Evolutionary conservation across 1,139 yeast genomes (phyloP), one percentile per base, ranked within the genome.

Genomic region (Geotrichum siamense): DNA sequence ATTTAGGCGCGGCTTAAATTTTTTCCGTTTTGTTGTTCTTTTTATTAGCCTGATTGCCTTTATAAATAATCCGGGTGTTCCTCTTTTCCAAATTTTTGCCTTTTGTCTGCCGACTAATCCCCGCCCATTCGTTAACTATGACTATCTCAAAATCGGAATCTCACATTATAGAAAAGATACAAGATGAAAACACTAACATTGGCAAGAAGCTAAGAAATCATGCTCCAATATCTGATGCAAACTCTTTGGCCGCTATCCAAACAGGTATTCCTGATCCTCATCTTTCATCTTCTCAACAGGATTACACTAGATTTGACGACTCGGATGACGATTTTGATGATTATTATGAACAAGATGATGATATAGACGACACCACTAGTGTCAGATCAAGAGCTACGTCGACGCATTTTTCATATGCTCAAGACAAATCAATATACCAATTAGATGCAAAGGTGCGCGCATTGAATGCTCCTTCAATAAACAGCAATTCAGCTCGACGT

Each of bases 381-480:
- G 26, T 35, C 23, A 33, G 43, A 33, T 48, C 51, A 15, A 44
- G 48, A 20, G 41, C 49, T n/a, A 43, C 53, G 12, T 48, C 61
- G 1, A 53, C 60, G 19, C 62, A 60, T 57, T 79, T 69, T 56
- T 77, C 89, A 1, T 71, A 79, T 47, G 74, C 78, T 2, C 89
- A 84, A 55, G 93, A 83, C 54, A 72, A 71, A 55, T 70, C 72
- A 55, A 69, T 80, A 55, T 75, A 75, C 58, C 86, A 80, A 47
- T 78, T 81, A 50, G 87, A 81, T 52, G 79, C 86, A 53, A 82
- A 82, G 56, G 61, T 78, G 44, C 71, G 74, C 52, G 85, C 91
- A 0, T 69, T 82, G 35, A 25, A 38, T 1, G 19, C 45, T 2
- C 13, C 17, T 21, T 19, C 30, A 12, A n/a, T 25, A 15, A 22